Base-by-base conservation (phyloP, 306 rosid genomes). In the Aeschynomene evenia region DNA sequence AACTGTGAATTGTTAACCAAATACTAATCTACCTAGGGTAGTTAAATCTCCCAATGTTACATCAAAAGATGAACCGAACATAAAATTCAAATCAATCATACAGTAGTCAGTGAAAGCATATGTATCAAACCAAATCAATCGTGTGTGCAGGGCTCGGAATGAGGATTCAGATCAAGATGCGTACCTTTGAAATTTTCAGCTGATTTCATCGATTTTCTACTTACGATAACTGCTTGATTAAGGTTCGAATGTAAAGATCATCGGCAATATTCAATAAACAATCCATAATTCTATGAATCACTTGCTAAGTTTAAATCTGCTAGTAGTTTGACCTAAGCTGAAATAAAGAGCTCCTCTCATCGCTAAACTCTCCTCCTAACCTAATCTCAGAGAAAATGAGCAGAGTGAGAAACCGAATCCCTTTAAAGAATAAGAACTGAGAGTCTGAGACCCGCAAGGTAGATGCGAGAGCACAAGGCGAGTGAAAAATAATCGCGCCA, bases 151-250 rank as follows among this genome's bases (percentile, higher is more conserved):
- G 5, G 5, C 31, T 28, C 6, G 6, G 31, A 28, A 28, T 29
- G 48, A 31, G 29, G 7, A 36, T 76, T 13, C n/a, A 65, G 57
- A 63, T 43, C 13, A 23, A 63, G 36, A 58, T 20, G 34, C 55
- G 31, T 65, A 72, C 82, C 82, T 78, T 49, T 7, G 4, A 0
- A 16, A 11, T 14, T 34, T 34, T 9, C n/a, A 8, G 1, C 8
- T 34, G 10, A 5, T 9, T 34, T 34, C 40, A 9, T 34, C 9
- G 9, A 37, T 2, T 37, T 33, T 33, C 37, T 7, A 33, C 37
- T 33, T 33, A 33, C 1, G 9, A 33, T 33, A 33, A 33, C 37
- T 5, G 8, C 37, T 33, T 33, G 37, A 33, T 5, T 40, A 16
- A 6, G 48, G 14, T 40, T 40, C 48, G 48, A 40, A 40, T 11